Conservation (phyloP, 106 monocot genomes). For the Gastrodia elata region DNA sequence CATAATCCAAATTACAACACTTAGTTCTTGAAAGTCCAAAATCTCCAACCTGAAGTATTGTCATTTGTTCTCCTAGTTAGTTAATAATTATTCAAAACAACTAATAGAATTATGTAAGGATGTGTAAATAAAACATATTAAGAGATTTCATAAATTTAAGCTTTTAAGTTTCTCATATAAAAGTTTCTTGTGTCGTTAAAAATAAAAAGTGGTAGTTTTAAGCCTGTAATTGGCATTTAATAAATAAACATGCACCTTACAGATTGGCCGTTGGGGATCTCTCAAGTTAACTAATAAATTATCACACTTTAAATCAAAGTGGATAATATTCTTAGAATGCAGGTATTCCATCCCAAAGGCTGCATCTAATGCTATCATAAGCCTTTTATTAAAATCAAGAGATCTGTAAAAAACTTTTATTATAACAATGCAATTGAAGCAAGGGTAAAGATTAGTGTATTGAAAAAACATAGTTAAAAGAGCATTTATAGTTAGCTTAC, state of each 20-base stretch:
- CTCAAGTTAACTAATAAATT: conserved; percentile 91
- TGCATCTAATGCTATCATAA: conserved; percentile 95
- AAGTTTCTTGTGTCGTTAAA: neutral
- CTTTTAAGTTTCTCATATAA: neutral
- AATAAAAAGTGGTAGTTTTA: neutral
- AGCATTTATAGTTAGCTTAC: conserved; percentile 20
- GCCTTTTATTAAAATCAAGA: conserved; percentile 74
- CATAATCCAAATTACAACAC: conserved; percentile 82
- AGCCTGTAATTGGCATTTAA: neutral
- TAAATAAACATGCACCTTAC: conserved; percentile 56
- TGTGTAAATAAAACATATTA: neutral
- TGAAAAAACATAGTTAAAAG: neutral
- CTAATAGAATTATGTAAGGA: neutral
- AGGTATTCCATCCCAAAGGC: conserved; percentile 99
- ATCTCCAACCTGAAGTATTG: conserved; percentile 77
- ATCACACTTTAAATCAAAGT: conserved; percentile 96
- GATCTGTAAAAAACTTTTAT: conserved; percentile 22
- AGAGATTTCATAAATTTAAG: neutral
- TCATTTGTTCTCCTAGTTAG: neutral
- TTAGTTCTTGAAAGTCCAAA: conserved; percentile 97
- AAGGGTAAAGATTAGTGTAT: no score
- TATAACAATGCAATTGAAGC: neutral
- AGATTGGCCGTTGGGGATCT: conserved; percentile 86
- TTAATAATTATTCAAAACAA: neutral
- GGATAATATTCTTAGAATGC: conserved; percentile 91